phyloP scores from a whole-genome alignment of 2,329 filamentous ascomycete genomes.

The Diplodia corticola region DNA sequence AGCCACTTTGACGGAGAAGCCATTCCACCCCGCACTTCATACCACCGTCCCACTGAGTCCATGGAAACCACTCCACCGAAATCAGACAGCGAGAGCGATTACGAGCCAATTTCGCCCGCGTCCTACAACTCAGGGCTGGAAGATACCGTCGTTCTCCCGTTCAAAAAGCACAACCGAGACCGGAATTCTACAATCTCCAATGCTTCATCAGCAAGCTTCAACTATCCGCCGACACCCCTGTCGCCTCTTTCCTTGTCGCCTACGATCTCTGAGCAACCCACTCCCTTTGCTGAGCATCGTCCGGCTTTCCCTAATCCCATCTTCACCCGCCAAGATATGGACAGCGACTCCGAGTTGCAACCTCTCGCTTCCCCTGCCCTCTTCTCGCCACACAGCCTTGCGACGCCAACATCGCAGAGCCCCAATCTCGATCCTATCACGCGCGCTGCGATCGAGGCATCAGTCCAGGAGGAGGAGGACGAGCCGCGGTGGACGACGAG shows the following conservation, averaged over 20 bases:
- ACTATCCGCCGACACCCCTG: conserved; percentile 15
- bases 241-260: conserved; percentile 12
- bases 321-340: conserved; percentile 15
- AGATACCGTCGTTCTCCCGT: conserved; percentile 8
- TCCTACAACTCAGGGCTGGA: conserved; percentile 6
- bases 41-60: conserved; percentile 6
- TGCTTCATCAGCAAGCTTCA: conserved; percentile 13
- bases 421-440: conserved; percentile 13
- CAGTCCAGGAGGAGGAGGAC: conserved; percentile 13
- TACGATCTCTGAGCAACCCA: conserved; percentile 2
- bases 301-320: not conserved
- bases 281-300: conserved; percentile 2
- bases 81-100: conserved; percentile 15
- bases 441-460: conserved; percentile 15
- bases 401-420: conserved; percentile 1
- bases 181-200: conserved; percentile 22
- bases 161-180: conserved; percentile 14
- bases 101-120: not conserved
- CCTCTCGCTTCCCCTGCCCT: conserved; percentile 8
- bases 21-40: not conserved
- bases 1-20: not conserved
- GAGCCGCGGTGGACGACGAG: conserved; percentile 21
- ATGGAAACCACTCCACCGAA: conserved; percentile 6
- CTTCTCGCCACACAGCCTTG: conserved; percentile 2
- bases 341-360: not conserved